phyloP scores from a whole-genome alignment of 75 land plant species.

The Pinus albicaulis region DNA sequence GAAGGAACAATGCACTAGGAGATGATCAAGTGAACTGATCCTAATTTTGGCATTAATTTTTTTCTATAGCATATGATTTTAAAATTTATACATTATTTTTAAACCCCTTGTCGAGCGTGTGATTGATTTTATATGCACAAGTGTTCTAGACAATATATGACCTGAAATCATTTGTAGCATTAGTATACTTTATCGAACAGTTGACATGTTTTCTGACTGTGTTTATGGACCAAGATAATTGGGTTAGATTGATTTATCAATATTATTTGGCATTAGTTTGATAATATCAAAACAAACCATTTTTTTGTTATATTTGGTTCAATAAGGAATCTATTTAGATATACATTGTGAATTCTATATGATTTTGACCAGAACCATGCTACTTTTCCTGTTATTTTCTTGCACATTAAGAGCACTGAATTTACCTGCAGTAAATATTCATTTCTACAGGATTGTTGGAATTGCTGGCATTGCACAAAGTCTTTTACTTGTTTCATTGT shows the following conservation, averaged over 20 bases:
- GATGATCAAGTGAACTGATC: too few relatives aligned
- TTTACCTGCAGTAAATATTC: constrained; percentile 7
- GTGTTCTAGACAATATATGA: not conserved
- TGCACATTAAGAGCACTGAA: not conserved
- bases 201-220: not conserved
- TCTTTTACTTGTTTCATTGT: constrained; percentile 30
- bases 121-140: not conserved
- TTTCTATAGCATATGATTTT: too few relatives aligned
- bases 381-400: not conserved
- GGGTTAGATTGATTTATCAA: not conserved
- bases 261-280: not conserved
- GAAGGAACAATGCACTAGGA: too few relatives aligned
- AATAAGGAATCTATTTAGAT: not conserved
- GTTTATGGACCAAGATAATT: not conserved
- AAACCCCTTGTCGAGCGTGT: too few relatives aligned
- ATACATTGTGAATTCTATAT: not conserved
- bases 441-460: constrained; percentile 37
- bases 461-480: constrained; percentile 39
- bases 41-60: too few relatives aligned
- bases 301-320: not conserved
- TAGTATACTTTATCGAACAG: not conserved
- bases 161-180: not conserved
- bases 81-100: too few relatives aligned
- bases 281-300: not conserved
- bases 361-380: too few relatives aligned